Conservation (phyloP, 2,329 filamentous ascomycete species). For the Geosmithia putterillii region DNA sequence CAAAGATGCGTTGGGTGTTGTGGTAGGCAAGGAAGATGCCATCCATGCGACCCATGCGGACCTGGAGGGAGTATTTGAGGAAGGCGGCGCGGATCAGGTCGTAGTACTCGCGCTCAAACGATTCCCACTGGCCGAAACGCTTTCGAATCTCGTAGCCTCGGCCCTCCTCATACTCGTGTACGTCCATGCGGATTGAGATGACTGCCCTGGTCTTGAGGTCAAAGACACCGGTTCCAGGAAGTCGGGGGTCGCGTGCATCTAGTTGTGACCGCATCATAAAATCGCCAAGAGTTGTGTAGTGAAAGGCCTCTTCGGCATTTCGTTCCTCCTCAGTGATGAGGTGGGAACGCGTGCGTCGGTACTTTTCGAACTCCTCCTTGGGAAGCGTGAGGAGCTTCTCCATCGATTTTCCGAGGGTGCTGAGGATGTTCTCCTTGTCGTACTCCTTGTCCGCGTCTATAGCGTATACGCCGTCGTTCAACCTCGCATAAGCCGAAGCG, state of each 20-base stretch:
- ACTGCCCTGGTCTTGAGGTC: constrained; percentile 94
- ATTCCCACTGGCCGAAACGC: constrained; percentile 70
- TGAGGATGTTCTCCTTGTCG: constrained; percentile 74
- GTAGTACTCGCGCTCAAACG: constrained; percentile 89
- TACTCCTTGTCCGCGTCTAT: constrained; percentile 94
- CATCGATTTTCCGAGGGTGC: constrained; percentile 89
- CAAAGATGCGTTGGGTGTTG: constrained; percentile 90
- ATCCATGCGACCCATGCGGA: constrained; percentile 95
- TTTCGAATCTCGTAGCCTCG: constrained; percentile 76
- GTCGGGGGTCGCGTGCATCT: constrained; percentile 73
- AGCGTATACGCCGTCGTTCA: constrained; percentile 76
- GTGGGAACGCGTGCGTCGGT: constrained; percentile 56
- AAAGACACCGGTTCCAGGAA: constrained; percentile 89
- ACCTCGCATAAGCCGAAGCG: constrained; percentile 68
- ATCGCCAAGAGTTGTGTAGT: constrained; percentile 77
- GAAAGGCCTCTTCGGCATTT: constrained; percentile 63
- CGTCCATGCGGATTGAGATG: constrained; percentile 81
- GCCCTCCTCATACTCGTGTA: constrained; percentile 57
- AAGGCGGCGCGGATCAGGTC: constrained; percentile 95
- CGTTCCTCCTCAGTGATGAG: constrained; percentile 61
- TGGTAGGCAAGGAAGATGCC: constrained; percentile 96
- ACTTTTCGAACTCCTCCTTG: constrained; percentile 75
- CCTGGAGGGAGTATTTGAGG: constrained; percentile 93
- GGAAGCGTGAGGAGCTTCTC: constrained; percentile 85
- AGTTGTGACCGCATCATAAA: constrained; percentile 93